Percentiles rank a stretch among this genome's conserved stretches.
Conservation (phyloP, 1,139 yeast species). For the Blastobotrys capitulatus region DNA sequence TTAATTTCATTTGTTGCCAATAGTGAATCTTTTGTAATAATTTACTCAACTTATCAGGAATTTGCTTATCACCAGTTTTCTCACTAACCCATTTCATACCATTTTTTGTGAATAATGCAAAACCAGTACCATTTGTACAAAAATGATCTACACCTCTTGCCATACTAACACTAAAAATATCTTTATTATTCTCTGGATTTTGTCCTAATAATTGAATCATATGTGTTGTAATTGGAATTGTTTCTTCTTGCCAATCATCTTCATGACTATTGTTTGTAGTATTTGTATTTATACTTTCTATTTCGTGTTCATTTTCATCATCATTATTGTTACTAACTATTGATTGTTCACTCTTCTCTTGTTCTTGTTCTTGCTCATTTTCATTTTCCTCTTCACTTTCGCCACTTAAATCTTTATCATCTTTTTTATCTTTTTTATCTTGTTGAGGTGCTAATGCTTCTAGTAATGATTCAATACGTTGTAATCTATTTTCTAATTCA, state of each 20-base stretch:
- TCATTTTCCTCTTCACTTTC: conserved; percentile 3
- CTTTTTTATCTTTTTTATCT: conserved; percentile 1
- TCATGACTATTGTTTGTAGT: neutral
- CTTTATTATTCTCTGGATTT: conserved; percentile 11
- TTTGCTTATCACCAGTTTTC: conserved; percentile 30
- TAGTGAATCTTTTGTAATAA: conserved; percentile 22
- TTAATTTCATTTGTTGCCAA: conserved; percentile 34
- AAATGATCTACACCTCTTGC: conserved; percentile 18
- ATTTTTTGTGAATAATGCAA: conserved; percentile 37
- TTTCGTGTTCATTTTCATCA: neutral
- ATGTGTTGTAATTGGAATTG: conserved; percentile 11
- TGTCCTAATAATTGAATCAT: conserved; percentile 10
- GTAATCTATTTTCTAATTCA: conserved; percentile 30
- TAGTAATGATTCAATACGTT: conserved; percentile 31
- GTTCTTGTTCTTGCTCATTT: neutral
- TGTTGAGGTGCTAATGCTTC: conserved; percentile 15
- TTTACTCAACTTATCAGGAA: conserved; percentile 23
- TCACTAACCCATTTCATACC: conserved; percentile 40
- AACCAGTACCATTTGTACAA: conserved; percentile 27
- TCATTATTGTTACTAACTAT: neutral
- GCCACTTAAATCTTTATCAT: conserved; percentile 17
- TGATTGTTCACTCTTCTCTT: neutral
- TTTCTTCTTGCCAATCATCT: conserved; percentile 7
- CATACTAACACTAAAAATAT: conserved; percentile 18
- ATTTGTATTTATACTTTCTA: neutral